phyloP scores from a whole-genome alignment of 331 rosid species.

The Quercus phellos region DNA sequence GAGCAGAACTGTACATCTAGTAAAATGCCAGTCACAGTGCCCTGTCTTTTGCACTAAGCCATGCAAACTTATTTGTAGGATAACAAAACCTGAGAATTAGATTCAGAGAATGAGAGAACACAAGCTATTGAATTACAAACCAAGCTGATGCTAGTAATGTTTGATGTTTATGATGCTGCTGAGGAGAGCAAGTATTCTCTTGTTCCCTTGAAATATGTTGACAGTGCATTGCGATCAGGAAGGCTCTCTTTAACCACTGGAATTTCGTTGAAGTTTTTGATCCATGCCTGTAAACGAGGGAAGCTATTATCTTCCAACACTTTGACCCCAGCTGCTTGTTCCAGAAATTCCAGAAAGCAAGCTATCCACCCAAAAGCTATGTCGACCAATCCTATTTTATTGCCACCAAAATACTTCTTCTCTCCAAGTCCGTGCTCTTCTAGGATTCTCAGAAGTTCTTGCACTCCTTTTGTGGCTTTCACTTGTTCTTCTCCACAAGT shows the following conservation, averaged over 20 bases:
- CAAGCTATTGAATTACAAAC: background rate
- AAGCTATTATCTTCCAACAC: conserved; percentile 1
- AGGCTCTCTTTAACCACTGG: conserved; percentile 17
- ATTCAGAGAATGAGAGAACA: background rate
- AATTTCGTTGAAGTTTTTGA: conserved; percentile 11
- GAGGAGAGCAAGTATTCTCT: background rate
- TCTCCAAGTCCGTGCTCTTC: background rate
- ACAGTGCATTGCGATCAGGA: conserved; percentile 12
- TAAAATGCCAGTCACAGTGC: background rate
- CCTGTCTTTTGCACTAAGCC: background rate
- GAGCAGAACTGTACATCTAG: too few relatives aligned
- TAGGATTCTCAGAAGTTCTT: background rate
- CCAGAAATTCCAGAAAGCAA: background rate
- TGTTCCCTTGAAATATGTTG: background rate
- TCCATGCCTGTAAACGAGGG: conserved; percentile 28
- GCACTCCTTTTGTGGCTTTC: background rate
- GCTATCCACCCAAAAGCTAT: background rate
- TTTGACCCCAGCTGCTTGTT: conserved; percentile 7
- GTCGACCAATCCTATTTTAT: background rate
- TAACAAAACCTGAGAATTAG: background rate
- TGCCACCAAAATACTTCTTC: background rate
- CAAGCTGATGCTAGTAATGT: background rate
- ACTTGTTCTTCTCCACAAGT: background rate
- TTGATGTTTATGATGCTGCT: background rate
- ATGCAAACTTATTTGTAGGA: background rate